Evolutionary conservation across 768 basidiomycete genomes (phyloP), one percentile per base, ranked within the genome.

Genomic region (Termitomyces sp.): DNA sequence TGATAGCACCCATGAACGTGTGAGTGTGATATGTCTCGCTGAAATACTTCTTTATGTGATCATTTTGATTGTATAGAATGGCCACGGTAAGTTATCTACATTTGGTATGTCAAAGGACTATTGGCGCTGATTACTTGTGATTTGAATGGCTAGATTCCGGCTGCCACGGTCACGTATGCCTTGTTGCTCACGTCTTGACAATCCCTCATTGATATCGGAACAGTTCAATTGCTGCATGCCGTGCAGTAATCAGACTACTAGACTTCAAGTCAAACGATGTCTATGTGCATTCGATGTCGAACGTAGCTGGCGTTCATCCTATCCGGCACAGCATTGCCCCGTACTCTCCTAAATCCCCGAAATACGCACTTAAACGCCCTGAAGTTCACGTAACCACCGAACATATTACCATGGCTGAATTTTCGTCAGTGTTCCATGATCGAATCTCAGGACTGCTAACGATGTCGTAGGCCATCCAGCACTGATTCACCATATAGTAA

Each of bases 161-260:
- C 85, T 37, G 84, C 85, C 17, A 77, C 81, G 5, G 71, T 85
- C 56, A 83, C 84, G 85, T 87, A 70, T 17, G 43, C 42, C 32
- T 51, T 47, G 51, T 21, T 51, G 26, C 56, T 51, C 34, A 56
- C 45, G 35, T 56, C 53, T 24, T 55, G 28, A 19, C 24, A 50
- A 28, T 52, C 30, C n/a, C 21, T 30, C 9, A 52, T 2, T 52
- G 17, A 49, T 37, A 26, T 28, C 49, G 35, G 45, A 32, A 42
- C n/a, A 81, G 79, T 24, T 75, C 81, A 8, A 83, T 85, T 51
- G 83, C 85, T 21, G 82, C 87, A 28, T 84, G 84, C 65, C 79
- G 87, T 43, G 79, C 83, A 28, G 86, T 88, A 44, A 84, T 86
- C 65, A 77, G 84, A 56, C 72, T 88, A 22, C 76, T 81, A 37